Evolutionary conservation across 2,329 filamentous ascomycete genomes (phyloP), one percentile per base, ranked within the genome.

Genomic region (Xylaria sp.): DNA sequence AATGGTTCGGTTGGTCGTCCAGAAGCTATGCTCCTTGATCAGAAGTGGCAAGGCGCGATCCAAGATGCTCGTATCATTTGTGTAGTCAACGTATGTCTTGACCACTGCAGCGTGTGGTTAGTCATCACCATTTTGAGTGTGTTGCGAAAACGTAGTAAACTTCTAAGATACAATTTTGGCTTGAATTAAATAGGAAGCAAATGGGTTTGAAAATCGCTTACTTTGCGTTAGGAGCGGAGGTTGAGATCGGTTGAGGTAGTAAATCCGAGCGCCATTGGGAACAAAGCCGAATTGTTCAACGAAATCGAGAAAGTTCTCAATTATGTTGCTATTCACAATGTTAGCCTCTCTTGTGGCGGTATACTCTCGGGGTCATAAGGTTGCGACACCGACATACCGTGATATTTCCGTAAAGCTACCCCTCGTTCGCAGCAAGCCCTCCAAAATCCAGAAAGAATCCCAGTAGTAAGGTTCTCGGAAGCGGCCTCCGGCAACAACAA

Each of bases 381-480:
- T 60, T 6, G 6, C 6, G 34, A 59, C 43, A 36, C 15, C 3
- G 18, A 56, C 72, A 28, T 57, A 78, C 76, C 83, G 84, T 4
- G 89, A 86, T 67, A 91, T 90, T 39, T 86, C 78, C 7, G 85
- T 85, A 69, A 91, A 91, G 52, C 85, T 84, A 43, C 89, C 90
- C 18, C 87, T 85, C 0, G 89, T 91, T 55, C 89, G 85, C 39
- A 91, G 78, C 28, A 92, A 81, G 28, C 90, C 90, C 78, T 90
- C 86, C 55, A 91, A 73, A 57, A 91, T 90, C 89, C 88, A 91
- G 80, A 86, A 91, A 36, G 87, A 89, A 76, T 91, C 89, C 89
- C 89, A 91, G 77, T 91, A 91, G 75, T 91, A 92, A 1, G 88
- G 85, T 78, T 92, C 90, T 39, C 89, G 83, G 81, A 92, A 92